A percentile compares a stretch with the other conserved stretches of the same genome.
Conservation (phyloP, 768 basidiomycete genomes). For the Royoungia palumana region DNA sequence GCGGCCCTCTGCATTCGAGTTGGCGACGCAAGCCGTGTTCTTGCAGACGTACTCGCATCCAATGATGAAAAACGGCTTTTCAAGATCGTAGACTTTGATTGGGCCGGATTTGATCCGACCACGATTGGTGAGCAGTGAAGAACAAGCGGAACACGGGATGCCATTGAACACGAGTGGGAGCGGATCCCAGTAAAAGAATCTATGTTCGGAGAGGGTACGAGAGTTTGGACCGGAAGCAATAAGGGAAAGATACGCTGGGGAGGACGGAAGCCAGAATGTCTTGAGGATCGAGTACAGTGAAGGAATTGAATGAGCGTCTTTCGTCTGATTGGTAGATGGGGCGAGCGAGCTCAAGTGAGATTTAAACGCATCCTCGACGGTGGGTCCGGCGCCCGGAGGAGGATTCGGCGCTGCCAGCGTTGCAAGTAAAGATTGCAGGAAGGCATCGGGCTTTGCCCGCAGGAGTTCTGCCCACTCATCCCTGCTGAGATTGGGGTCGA, state of each 20-base stretch:
- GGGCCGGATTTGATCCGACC: conserved; percentile 75
- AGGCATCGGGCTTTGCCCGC: conserved; percentile 51
- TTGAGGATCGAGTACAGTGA: conserved; percentile 73
- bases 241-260: conserved; percentile 71
- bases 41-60: conserved; percentile 79
- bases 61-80: conserved; percentile 78
- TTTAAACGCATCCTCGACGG: conserved; percentile 75
- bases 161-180: conserved; percentile 81
- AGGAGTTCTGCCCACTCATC: conserved; percentile 67
- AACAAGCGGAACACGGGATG: conserved; percentile 68
- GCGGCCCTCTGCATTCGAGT: conserved; percentile 50
- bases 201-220: conserved; percentile 68
- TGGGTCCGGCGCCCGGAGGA: conserved; percentile 55
- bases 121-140: conserved; percentile 55
- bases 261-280: conserved; percentile 82
- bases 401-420: conserved; percentile 64
- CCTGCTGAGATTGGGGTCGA: conserved; percentile 51
- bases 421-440: conserved; percentile 55
- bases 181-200: conserved; percentile 87
- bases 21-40: conserved; percentile 44
- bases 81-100: conserved; percentile 75
- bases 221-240: conserved; percentile 68
- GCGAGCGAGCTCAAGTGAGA: conserved; percentile 67
- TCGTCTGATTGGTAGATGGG: conserved; percentile 42
- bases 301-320: conserved; percentile 53